Evolutionary conservation across 805 yeast species (phyloP), one percentile per base, ranked within the genome.

Genomic region (Candida methanosorbosa): DNA sequence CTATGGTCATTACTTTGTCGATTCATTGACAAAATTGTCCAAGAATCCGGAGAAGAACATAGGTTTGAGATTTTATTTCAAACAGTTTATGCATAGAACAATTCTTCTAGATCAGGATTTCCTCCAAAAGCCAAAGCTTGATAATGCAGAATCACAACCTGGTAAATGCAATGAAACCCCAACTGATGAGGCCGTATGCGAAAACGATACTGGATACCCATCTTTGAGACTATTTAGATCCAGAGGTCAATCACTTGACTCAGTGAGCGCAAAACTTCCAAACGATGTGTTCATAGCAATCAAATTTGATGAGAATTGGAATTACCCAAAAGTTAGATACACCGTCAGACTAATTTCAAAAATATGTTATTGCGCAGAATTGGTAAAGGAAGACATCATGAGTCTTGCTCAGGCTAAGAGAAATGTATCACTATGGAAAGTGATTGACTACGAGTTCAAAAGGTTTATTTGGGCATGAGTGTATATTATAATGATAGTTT

Each of bases 401-500:
- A 47, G 59, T 0, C 39, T 52, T 17, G 50, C 50, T n/a, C 63
- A 63, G 20, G 70, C 69, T 6, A 46, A 49, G 13, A 45, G 46
- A 15, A 46, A 49, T 22, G 53, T 61, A 1, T 49, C 63, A 8
- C 36, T 61, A 4, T 54, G 64, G 48, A 56, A 54, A 17, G 38
- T 53, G 9, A 34, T 63, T 15, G 66, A 59, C 37, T 50, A 63
- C 35, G 52, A 50, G 29, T 39, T 63, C 34, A 64, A 63, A 40
- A 53, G 51, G 39, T 44, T 63, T 33, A 52, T 64, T 0, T 65
- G 70, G 70, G 65, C 45, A 17, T 27, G 13, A 27, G 8, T n/a
- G n/a, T n/a, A n/a, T n/a, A n/a, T n/a, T n/a, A n/a, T n/a, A n/a
- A n/a, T n/a, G n/a, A n/a, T n/a, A n/a, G n/a, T n/a, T n/a, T n/a